Evolutionary conservation across 2,329 filamentous ascomycete genomes (phyloP), one percentile per base, ranked within the genome.

Genomic region (Reticulascus tulasneorum): DNA sequence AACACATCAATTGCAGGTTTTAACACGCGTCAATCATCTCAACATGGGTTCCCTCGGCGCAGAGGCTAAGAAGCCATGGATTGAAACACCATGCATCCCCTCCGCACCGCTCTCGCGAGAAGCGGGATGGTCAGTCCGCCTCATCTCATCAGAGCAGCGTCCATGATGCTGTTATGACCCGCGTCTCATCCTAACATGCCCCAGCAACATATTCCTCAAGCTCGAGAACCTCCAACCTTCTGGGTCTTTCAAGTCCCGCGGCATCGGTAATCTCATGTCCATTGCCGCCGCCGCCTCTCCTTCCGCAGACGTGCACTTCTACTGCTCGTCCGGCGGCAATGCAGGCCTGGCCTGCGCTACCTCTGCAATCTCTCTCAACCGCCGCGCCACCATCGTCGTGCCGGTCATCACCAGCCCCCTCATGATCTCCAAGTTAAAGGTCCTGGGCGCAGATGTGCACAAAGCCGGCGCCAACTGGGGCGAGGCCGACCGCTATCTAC

Each of bases 171-270:
- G 19, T 9, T 9, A 16, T 19, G 29, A 31, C 15, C 25, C 44
- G 37, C 51, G 37, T 50, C 50, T 24, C 23, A 35, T 5, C 17
- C 43, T 39, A 35, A 40, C 17, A 24, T 9, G 8, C 18, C 23
- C n/a, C 42, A 74, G 85, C 67, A 82, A 84, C 64, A 78, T 94
- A 59, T 86, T 85, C 59, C 79, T 94, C 52, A 94, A 94, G 60
- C 77, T 93, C 44, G 87, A 94, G 51, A 86, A 85, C 55, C 75
- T 89, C 36, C 88, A 94, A 54, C 88, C 87, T 5, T 84, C 83
- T 16, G 85, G 85, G 45, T 90, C 85, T 24, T 94, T 94, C 77
- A 93, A 94, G 60, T 90, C 85, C 29, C 75, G 79, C 47, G 86
- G 84, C 20, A 77, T 91, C 43, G 85, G 86, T 32, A 77, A 85